Percentiles rank a stretch among this genome's conserved stretches.
phyloP scores from a whole-genome alignment of 768 basidiomycete genomes.

The Calocybe gangraenosa region DNA sequence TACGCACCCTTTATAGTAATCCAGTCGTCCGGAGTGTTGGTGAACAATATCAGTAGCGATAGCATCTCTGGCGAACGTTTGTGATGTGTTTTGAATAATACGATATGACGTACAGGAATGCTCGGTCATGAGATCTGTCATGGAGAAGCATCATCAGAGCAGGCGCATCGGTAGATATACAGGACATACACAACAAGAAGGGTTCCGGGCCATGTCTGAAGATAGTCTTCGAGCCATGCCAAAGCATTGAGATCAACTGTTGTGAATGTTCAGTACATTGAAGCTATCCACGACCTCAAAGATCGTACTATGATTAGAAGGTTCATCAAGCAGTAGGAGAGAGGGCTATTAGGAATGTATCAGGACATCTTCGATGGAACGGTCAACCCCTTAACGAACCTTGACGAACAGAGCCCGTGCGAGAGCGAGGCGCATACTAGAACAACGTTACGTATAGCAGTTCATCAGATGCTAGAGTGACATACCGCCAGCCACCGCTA shows the following conservation, averaged over 20 bases:
- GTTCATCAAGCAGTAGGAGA: constrained; percentile 83
- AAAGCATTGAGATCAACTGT: constrained; percentile 90
- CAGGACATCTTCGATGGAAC: background rate
- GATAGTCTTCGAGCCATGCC: constrained; percentile 96
- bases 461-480: background rate
- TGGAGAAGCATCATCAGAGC: constrained; percentile 4
- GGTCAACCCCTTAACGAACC: constrained; percentile 30
- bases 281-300: background rate
- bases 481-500: constrained; percentile 92
- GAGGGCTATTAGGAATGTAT: constrained; percentile 42
- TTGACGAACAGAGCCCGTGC: constrained; percentile 97
- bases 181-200: constrained; percentile 80
- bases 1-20: constrained; percentile 94
- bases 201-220: constrained; percentile 92
- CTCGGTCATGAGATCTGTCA: constrained; percentile 89
- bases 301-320: constrained; percentile 88
- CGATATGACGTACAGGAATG: constrained; percentile 65
- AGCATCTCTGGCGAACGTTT: constrained; percentile 55
- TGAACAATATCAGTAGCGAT: constrained; percentile 99
- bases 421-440: constrained; percentile 91
- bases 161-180: background rate
- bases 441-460: constrained; percentile 1
- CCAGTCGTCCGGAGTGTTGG: constrained; percentile 86
- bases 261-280: constrained; percentile 2
- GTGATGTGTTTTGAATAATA: background rate